Evolutionary conservation across 2,329 filamentous ascomycete genomes (phyloP).

Genomic region (Alternaria dauci): DNA sequence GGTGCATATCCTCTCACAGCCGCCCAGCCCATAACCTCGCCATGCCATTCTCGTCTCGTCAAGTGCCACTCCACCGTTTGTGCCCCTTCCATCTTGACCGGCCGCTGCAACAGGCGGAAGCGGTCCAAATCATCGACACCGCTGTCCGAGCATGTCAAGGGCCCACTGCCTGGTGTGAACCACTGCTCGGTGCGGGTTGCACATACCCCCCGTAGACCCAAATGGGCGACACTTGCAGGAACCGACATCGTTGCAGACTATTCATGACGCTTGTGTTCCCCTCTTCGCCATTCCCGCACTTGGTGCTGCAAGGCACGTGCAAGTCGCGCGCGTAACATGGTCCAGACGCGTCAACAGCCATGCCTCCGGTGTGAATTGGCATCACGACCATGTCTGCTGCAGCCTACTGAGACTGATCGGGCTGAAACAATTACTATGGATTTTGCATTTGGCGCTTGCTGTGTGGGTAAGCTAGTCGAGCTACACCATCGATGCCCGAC

Average conservation of each 20-base stretch:
- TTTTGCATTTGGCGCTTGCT: conserved; percentile 21
- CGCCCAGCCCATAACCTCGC: conserved; percentile 3
- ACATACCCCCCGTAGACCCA: conserved; percentile 34
- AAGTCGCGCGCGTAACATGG: conserved; percentile 11
- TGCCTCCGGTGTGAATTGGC: conserved; percentile 11
- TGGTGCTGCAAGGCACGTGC: conserved; percentile 38
- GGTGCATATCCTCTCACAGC: conserved; percentile 6
- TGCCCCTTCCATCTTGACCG: conserved; percentile 7
- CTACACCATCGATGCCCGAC: conserved; percentile 17
- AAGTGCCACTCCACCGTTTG: conserved; percentile 13
- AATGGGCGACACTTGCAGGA: conserved; percentile 45
- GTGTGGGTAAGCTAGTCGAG: conserved; percentile 28
- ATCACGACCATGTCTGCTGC: conserved; percentile 15
- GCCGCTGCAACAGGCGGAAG: conserved; percentile 7
- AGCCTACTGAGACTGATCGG: conserved; percentile 17
- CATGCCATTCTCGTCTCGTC: conserved; percentile 1
- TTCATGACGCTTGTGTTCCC: conserved; percentile 29
- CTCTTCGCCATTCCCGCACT: conserved; percentile 27
- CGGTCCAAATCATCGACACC: conserved; percentile 25
- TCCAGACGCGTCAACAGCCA: conserved; percentile 12
- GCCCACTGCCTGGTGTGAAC: conserved; percentile 34
- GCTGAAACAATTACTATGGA: conserved; percentile 30
- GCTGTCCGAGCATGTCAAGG: conserved; percentile 21
- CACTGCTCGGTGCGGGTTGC: conserved; percentile 36
- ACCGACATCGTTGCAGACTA: conserved; percentile 33